Conservation (phyloP, 2,329 filamentous ascomycete species). For the Trichoderma polysporum region DNA sequence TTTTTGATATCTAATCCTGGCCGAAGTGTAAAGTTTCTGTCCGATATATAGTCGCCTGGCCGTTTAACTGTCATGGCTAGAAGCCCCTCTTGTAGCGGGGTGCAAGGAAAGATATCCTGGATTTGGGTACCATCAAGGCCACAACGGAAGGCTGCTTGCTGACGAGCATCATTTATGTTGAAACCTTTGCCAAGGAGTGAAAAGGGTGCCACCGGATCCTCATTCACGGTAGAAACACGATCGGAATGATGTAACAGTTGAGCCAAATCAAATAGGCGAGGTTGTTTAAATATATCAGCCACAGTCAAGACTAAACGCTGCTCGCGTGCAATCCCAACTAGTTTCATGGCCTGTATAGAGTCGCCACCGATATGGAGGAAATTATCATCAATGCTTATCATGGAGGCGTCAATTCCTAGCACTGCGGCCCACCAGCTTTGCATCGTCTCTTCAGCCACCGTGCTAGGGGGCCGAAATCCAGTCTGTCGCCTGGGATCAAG, state of each 20-base stretch:
- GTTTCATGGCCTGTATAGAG: conserved; percentile 1
- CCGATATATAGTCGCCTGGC: conserved; percentile 52
- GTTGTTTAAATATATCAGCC: not conserved
- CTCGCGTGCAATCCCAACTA: not conserved
- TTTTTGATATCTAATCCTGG: not conserved
- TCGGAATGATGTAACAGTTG: not conserved
- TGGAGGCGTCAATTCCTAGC: not conserved
- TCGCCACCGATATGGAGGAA: not conserved
- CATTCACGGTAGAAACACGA: not conserved
- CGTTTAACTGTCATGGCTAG: conserved; percentile 43
- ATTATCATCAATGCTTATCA: not conserved
- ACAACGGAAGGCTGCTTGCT: not conserved
- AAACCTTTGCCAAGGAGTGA: not conserved
- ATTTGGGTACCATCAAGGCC: not conserved
- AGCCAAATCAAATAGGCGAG: not conserved
- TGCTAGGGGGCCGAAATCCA: not conserved
- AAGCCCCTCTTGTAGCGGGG: conserved; percentile 53
- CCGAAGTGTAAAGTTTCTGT: not conserved
- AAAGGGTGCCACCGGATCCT: not conserved
- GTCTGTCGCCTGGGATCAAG: not conserved
- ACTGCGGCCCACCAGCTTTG: not conserved
- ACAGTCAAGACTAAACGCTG: not conserved
- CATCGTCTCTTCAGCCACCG: not conserved
- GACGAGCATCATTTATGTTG: not conserved
- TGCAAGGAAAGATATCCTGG: conserved; percentile 55